phyloP scores from a whole-genome alignment of 164 flowering plant species.

The Kingdonia uniflora region DNA sequence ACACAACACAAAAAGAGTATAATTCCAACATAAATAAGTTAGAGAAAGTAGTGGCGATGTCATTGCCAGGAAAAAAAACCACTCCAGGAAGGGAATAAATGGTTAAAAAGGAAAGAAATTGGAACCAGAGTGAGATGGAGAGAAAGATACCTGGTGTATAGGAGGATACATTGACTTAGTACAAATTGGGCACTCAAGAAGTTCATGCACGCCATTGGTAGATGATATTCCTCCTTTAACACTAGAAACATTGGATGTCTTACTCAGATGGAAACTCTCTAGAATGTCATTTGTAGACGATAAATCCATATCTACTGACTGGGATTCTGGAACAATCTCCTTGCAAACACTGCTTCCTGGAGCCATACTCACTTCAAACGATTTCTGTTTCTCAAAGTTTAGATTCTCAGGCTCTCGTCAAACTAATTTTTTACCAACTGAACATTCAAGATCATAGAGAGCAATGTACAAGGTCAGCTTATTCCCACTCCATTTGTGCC shows the following conservation, averaged over 20 bases:
- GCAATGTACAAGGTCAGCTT: too few relatives aligned
- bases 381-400: neutral
- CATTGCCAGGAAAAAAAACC: too few relatives aligned
- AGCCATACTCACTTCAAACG: conserved; percentile 15
- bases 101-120: too few relatives aligned
- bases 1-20: neutral
- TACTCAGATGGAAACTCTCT: conserved; percentile 14
- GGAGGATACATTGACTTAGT: conserved; percentile 14
- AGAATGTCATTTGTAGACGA: conserved; percentile 8
- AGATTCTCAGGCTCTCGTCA: neutral
- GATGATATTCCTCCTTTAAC: conserved; percentile 15
- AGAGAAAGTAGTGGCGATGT: too few relatives aligned
- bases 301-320: conserved; percentile 7
- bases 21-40: too few relatives aligned
- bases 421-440: too few relatives aligned
- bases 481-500: too few relatives aligned
- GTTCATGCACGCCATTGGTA: conserved; percentile 14
- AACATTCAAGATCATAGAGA: too few relatives aligned
- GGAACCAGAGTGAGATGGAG: too few relatives aligned
- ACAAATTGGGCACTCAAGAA: conserved; percentile 14
- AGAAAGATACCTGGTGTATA: conserved; percentile 11
- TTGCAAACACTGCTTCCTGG: conserved; percentile 16
- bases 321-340: conserved; percentile 17
- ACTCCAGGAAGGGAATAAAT: too few relatives aligned
- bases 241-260: conserved; percentile 6